Conservation (phyloP, 1,139 yeast genomes). For the Magnusiomyces paraingens region DNA sequence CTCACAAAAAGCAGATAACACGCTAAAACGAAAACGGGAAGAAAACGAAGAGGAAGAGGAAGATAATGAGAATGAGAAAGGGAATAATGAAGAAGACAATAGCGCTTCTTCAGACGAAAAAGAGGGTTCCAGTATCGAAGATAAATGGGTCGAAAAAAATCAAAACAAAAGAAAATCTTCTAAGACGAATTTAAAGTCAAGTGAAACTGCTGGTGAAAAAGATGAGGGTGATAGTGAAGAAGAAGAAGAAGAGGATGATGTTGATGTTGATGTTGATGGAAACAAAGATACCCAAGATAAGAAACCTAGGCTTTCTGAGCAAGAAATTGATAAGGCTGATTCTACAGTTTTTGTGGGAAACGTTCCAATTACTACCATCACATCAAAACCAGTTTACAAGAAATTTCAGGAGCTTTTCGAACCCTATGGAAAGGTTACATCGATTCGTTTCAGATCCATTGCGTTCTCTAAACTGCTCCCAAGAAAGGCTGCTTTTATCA, state of each 20-base stretch:
- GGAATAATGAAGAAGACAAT: conserved; percentile 17
- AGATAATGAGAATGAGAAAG: conserved; percentile 19
- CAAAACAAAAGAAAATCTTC: neutral
- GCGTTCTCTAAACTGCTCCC: conserved; percentile 86
- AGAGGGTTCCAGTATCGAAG: conserved; percentile 8
- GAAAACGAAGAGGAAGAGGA: conserved; percentile 22
- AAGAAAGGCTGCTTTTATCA: conserved; percentile 83
- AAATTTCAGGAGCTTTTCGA: conserved; percentile 47
- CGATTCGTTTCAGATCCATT: conserved; percentile 73
- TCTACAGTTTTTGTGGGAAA: conserved; percentile 89
- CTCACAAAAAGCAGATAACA: conserved; percentile 22
- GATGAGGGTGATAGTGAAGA: conserved; percentile 7
- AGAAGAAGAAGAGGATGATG: conserved; percentile 9
- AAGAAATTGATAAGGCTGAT: conserved; percentile 77
- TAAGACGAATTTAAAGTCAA: neutral
- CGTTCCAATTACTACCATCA: conserved; percentile 41
- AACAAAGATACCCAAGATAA: conserved; percentile 5
- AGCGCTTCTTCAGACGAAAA: conserved; percentile 27
- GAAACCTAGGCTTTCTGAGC: conserved; percentile 8
- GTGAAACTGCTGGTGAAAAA: neutral
- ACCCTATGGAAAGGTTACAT: neutral
- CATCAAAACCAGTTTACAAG: conserved; percentile 56
- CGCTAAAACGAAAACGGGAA: conserved; percentile 19
- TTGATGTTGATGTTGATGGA: conserved; percentile 1
- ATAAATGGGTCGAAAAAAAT: conserved; percentile 1